Base-by-base conservation (phyloP, 768 basidiomycete species). In the Collybia sordida region DNA sequence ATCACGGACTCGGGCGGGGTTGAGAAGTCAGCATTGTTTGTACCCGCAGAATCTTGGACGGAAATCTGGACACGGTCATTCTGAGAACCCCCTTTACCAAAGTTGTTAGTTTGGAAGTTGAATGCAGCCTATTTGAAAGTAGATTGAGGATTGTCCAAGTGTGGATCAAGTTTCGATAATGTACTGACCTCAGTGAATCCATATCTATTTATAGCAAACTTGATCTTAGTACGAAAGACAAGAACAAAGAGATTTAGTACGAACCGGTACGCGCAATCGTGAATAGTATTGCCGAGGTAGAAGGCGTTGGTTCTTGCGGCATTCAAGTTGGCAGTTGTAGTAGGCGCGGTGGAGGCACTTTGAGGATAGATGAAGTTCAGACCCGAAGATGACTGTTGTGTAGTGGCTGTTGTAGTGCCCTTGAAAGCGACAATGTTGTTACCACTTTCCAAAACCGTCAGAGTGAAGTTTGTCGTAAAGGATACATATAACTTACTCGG, bases 281-380 rank as follows among this genome's bases (percentile, higher is more conserved):
- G 82, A 52, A 81, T 69, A 45, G 72, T 70, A 71, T 86, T 87
- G 60, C 77, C 75, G 36, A 83, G 63, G 64, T 81, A 86, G 68
- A 85, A 85, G 15, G 70, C 69, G 53, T 79, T 79, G 6, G 75
- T 74, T 18, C 75, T 67, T 1, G 81, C 81, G 24, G 81, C 75
- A 46, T 80, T 71, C 42, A 78, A 52, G 62, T 82, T 80, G 44
- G 47, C 72, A 3, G 54, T 46, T 49, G 61, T 67, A 38, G 64
- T 77, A 22, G 72, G 82, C 3, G 64, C 64, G 5, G 50, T 44
- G 12, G 50, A 62, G 25, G 68, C 54, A 59, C 69, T 54, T 43
- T 70, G 68, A 1, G 62, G 53, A 57, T 67, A 77, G 55, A 62
- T 62, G 64, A 79, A 80, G 42, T 66, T 67, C n/a, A 69, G 64